Evolutionary conservation across 2,329 filamentous ascomycete genomes (phyloP).

Genomic region (Colletotrichum magnum): DNA sequence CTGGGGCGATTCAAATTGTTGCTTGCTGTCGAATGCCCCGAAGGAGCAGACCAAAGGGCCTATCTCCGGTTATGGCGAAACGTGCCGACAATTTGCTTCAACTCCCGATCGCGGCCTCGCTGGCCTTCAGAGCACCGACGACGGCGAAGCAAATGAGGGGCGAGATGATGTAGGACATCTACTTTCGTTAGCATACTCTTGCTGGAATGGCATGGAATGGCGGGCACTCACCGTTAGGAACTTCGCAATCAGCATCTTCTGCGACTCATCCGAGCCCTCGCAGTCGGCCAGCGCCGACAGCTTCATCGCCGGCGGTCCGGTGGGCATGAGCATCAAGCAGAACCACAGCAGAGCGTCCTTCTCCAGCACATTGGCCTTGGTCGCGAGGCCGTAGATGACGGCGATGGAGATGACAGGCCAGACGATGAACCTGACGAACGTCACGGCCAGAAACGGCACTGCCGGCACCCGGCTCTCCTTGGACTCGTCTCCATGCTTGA

Average conservation of each 20-base stretch:
- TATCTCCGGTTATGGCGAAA: background rate
- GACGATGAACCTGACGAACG: conserved; percentile 69
- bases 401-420: conserved; percentile 68
- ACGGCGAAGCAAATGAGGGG: conserved; percentile 35
- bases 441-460: conserved; percentile 66
- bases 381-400: conserved; percentile 68
- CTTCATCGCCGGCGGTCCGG: conserved; percentile 63
- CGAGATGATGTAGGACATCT: conserved; percentile 39
- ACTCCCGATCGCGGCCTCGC: conserved; percentile 7
- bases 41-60: background rate
- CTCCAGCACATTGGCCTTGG: conserved; percentile 64
- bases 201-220: no score
- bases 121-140: conserved; percentile 32
- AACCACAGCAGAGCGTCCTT: conserved; percentile 78
- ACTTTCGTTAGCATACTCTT: accelerated
- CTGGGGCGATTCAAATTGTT: background rate
- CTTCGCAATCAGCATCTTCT: conserved; percentile 60
- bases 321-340: conserved; percentile 63
- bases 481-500: conserved; percentile 48
- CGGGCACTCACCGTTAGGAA: conserved; percentile 55
- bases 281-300: conserved; percentile 61
- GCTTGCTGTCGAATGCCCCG: background rate
- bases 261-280: conserved; percentile 54
- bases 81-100: background rate
- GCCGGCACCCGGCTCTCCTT: conserved; percentile 49